A percentile compares a stretch with the other conserved stretches of the same genome.
These are phyloP conservation scores for Protea cynaroides DNA, from an alignment of 164 flowering plant genomes.

Conservation along the genomic window DNA sequence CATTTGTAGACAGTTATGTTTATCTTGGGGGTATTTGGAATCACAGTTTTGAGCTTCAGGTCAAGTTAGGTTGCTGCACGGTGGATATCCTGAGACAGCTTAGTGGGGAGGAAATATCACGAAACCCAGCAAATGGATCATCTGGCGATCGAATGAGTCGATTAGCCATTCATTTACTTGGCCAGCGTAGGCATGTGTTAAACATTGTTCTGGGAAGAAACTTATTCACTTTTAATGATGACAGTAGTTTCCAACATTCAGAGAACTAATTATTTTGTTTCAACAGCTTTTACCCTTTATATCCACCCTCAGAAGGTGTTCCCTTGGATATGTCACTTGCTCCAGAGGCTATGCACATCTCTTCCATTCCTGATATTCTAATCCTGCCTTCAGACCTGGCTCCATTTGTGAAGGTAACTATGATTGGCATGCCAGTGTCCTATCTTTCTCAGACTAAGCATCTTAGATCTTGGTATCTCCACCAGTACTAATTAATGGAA, in stretches of 20 bases:
- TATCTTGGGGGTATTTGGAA: not conserved
- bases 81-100: conserved; percentile 86
- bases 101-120: conserved; percentile 78
- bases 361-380: conserved; percentile 70
- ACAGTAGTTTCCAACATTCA: not conserved
- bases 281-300: conserved; percentile 92
- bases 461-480: not conserved
- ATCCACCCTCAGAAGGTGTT: conserved; percentile 74
- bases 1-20: too few species aligned
- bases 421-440: not conserved
- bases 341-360: conserved; percentile 64
- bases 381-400: conserved; percentile 88
- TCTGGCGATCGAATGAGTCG: conserved; percentile 67
- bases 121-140: conserved; percentile 51
- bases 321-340: conserved; percentile 89
- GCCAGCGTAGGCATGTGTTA: conserved; percentile 63
- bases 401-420: conserved; percentile 72
- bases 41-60: conserved; percentile 36
- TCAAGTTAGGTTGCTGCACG: conserved; percentile 73
- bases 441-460: not conserved
- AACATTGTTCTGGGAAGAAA: not conserved
- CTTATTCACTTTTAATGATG: not conserved
- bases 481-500: not conserved
- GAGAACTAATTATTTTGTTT: conserved; percentile 1
- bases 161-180: conserved; percentile 70